Conservation (phyloP, 352 stramenopile species). For the Phytophthora lateralis region DNA sequence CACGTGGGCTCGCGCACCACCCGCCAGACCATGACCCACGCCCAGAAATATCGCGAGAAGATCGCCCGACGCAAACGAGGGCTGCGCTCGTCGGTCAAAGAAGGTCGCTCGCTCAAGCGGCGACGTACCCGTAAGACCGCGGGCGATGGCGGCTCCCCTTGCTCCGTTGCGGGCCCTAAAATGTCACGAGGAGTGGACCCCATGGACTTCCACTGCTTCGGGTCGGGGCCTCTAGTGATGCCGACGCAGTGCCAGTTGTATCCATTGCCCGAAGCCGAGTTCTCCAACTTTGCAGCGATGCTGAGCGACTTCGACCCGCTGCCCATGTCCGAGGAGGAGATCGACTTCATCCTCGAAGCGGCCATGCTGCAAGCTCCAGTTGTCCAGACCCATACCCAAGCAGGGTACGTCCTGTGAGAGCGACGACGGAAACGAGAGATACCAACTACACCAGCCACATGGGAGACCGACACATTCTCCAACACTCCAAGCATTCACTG, state of each 20-base stretch:
- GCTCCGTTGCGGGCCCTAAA: constrained; percentile 20
- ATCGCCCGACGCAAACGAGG: constrained; percentile 57
- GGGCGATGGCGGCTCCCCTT: constrained; percentile 24
- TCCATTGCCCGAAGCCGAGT: constrained; percentile 10
- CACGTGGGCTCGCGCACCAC: constrained; percentile 64
- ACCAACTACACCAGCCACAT: constrained; percentile 3
- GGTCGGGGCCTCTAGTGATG: constrained; percentile 5
- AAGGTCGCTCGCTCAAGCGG: constrained; percentile 31
- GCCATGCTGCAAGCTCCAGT: constrained; percentile 29
- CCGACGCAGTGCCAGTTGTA: constrained; percentile 13
- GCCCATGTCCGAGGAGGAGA: constrained; percentile 49
- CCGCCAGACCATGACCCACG: constrained; percentile 61
- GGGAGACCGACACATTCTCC: not conserved
- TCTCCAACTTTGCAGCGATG: constrained; percentile 30
- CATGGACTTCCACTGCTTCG: constrained; percentile 43
- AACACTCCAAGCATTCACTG: not conserved
- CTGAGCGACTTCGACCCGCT: constrained; percentile 41
- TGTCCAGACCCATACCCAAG: constrained; percentile 17
- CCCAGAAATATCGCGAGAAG: constrained; percentile 65
- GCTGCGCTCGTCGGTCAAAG: constrained; percentile 40
- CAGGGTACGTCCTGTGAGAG: constrained; percentile 33
- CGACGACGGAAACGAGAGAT: not conserved
- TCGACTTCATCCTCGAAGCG: constrained; percentile 49
- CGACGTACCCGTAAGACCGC: constrained; percentile 12
- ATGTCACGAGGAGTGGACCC: constrained; percentile 24